These are phyloP conservation scores for Sarocladium brachiariae DNA, from an alignment of 2,329 filamentous ascomycete species.

Conservation along the genomic window DNA sequence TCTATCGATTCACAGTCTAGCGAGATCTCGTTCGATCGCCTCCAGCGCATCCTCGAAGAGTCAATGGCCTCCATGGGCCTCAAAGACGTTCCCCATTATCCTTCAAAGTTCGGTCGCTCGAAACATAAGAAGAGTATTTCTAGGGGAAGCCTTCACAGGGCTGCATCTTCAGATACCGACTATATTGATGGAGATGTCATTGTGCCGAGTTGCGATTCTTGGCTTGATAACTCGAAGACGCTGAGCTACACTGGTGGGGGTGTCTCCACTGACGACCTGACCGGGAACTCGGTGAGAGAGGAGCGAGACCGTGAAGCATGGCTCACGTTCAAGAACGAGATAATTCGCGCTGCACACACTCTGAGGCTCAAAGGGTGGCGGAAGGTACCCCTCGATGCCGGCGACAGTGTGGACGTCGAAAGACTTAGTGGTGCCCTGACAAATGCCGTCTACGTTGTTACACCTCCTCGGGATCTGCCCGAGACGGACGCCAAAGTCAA, in stretches of 20 bases:
- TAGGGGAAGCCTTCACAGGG: conserved; percentile 33
- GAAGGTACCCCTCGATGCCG: conserved; percentile 65
- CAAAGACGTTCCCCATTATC: conserved; percentile 35
- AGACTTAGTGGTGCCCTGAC: conserved; percentile 86
- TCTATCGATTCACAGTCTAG: conserved; percentile 62
- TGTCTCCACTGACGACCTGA: conserved; percentile 34
- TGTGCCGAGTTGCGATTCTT: conserved; percentile 79
- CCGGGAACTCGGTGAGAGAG: conserved; percentile 46
- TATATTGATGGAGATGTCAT: conserved; percentile 71
- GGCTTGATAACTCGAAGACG: conserved; percentile 86
- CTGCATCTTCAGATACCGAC: conserved; percentile 76
- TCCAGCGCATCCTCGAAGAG: conserved; percentile 73
- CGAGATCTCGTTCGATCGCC: conserved; percentile 66
- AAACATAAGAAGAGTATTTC: conserved; percentile 27
- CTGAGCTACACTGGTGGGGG: conserved; percentile 60
- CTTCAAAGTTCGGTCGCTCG: conserved; percentile 35
- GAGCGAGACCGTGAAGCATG: conserved; percentile 52
- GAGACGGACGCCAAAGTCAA: conserved; percentile 33
- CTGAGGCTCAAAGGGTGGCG: conserved; percentile 88
- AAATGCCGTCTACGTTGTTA: conserved; percentile 93
- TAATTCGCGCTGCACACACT: conserved; percentile 83
- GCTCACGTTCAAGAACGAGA: conserved; percentile 85
- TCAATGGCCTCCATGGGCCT: conserved; percentile 51
- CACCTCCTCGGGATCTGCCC: conserved; percentile 61
- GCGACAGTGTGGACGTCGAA: conserved; percentile 62